A percentile compares a stretch with the other conserved stretches of the same genome.
Evolutionary conservation across 306 rosid species (phyloP).

Genomic region (Vigna trinervia): DNA sequence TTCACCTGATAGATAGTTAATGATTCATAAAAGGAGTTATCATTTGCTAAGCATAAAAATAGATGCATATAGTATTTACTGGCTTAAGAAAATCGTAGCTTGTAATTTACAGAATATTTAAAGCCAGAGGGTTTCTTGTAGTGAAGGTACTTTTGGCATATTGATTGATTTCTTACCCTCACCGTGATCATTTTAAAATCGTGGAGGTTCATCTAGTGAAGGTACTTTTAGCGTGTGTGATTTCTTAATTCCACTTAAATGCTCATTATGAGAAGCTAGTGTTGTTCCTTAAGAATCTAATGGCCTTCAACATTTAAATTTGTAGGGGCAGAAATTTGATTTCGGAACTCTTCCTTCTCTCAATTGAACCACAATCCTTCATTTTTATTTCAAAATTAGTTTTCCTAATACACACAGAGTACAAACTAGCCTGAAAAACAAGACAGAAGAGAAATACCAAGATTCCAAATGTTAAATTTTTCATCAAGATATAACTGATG

Average conservation of each 20-base stretch:
- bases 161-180: conserved; percentile 35
- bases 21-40: background rate
- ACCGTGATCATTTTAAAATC: conserved; percentile 14
- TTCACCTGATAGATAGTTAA: conserved; percentile 20
- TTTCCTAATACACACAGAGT: conserved; percentile 9
- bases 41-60: conserved; percentile 7
- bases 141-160: conserved; percentile 23
- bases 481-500: conserved; percentile 23
- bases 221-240: conserved; percentile 19
- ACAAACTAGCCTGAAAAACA: background rate
- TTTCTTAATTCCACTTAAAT: conserved; percentile 17
- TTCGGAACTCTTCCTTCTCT: conserved; percentile 16
- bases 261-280: conserved; percentile 2
- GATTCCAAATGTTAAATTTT: conserved; percentile 29
- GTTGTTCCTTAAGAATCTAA: conserved; percentile 33
- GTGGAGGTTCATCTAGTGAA: conserved; percentile 8
- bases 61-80: conserved; percentile 32
- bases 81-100: conserved; percentile 32
- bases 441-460: conserved; percentile 12
- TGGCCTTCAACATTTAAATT: conserved; percentile 24
- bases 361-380: background rate
- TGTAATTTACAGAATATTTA: conserved; percentile 1
- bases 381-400: conserved; percentile 27
- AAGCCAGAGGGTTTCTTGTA: conserved; percentile 2
- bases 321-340: conserved; percentile 10